Base-by-base conservation (phyloP, 371 early-diverging fungal genomes). In the Vairimorpha necatrix region DNA sequence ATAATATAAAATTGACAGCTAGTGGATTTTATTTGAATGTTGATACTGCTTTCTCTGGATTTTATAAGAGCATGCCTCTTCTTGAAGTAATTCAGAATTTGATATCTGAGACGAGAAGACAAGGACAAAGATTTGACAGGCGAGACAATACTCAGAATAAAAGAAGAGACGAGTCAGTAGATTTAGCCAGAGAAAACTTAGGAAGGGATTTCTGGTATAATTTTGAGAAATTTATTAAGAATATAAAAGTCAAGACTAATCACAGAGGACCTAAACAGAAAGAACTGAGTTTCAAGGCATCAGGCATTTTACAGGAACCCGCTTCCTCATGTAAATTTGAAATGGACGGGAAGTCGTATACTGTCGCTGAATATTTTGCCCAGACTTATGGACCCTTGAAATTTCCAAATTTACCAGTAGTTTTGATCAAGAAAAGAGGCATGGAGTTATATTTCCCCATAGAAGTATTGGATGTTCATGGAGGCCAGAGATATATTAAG, bases 361-460 rank as follows among this genome's bases (percentile, higher is more conserved):
- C 53, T 34, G 80, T 82, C 6, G 76, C 76, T 6, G 82, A 78
- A 20, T 82, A 82, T 48, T 82, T 82, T 74, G 58, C 67, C 1
- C 67, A 79, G 26, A 24, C 26, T n/a, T 79, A 82, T 67, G 7
- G 20, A 1, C 34, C 65, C 9, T 42, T 81, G 0, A 60, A 60
- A 26, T 67, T 79, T 56, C 82, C 82, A 7, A 28, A 72, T 38
- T 63, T 81, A 16, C 82, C 82, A 0, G 36, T 42, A 20, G 69
- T 77, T 56, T 68, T 72, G 20, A 63, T 79, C 3, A 79, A 71
- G 47, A 74, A 74, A 32, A 68, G 54, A 54, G 70, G 30, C 13
- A 36, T 48, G 39, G 34, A 69, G 18, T 33, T 73, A n/a, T 79
- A 32, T 66, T 56, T 79, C 20, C 82, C 82, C 9, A 71, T 82